A percentile compares a stretch with the other conserved stretches of the same genome.
phyloP scores from a whole-genome alignment of 1,284 basidiomycete genomes.

The Pisolithus thermaeus region DNA sequence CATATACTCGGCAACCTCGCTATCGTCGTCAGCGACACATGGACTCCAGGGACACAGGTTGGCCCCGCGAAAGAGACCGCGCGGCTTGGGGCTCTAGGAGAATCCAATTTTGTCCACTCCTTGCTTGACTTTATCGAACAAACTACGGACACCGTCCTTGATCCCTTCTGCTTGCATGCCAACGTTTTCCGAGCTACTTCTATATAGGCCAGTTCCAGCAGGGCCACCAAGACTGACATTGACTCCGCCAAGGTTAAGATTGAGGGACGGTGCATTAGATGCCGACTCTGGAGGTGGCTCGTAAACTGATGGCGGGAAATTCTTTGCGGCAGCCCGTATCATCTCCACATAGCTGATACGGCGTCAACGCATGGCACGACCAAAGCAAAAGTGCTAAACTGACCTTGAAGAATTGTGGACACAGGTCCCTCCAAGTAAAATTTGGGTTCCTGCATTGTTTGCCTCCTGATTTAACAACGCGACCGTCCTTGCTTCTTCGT shows the following conservation, averaged over 20 bases:
- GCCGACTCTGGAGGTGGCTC: slow-evolving; percentile 66
- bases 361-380: neutral
- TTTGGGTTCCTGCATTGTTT: slow-evolving; percentile 52
- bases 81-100: slow-evolving; percentile 23
- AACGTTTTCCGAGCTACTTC: slow-evolving; percentile 65
- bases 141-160: slow-evolving; percentile 78
- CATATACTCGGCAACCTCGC: no score
- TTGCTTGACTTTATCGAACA: slow-evolving; percentile 85
- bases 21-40: neutral
- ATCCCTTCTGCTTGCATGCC: slow-evolving; percentile 78
- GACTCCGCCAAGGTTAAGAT: slow-evolving; percentile 85
- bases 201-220: slow-evolving; percentile 75
- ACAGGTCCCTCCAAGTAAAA: slow-evolving; percentile 88
- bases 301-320: slow-evolving; percentile 61
- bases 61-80: neutral
- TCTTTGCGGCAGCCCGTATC: slow-evolving; percentile 56
- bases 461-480: slow-evolving; percentile 82
- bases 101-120: slow-evolving; percentile 75
- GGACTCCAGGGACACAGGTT: neutral
- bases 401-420: slow-evolving; percentile 90
- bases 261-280: slow-evolving; percentile 67
- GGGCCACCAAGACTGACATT: slow-evolving; percentile 88
- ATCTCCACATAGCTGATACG: slow-evolving; percentile 66
- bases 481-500: slow-evolving; percentile 84
- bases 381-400: neutral